These are phyloP conservation scores for Candida lessepsii DNA, from an alignment of 805 yeast genomes.

Conservation along the genomic window DNA sequence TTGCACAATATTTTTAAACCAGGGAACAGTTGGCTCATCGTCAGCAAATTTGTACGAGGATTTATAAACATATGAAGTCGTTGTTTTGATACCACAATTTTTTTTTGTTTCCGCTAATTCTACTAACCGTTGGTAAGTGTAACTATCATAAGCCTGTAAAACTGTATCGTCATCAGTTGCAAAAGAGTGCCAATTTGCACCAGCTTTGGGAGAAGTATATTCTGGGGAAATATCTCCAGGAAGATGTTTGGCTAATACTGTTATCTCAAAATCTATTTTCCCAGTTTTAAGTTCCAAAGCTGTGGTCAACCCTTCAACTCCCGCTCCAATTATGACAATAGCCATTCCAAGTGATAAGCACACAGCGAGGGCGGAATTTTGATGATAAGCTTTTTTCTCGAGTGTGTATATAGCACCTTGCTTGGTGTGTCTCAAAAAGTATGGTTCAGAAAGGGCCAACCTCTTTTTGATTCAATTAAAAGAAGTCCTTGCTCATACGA, in stretches of 20 bases:
- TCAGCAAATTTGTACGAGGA: conserved; percentile 6
- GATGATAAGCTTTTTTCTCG: too few species aligned
- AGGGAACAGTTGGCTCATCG: conserved; percentile 21
- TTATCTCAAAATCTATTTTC: conserved; percentile 23
- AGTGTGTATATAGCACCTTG: too few species aligned
- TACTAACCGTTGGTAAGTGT: conserved; percentile 48
- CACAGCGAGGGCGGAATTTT: too few species aligned
- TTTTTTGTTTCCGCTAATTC: conserved; percentile 48
- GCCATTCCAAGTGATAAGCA: neutral
- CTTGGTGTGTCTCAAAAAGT: too few species aligned
- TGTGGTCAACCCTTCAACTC: conserved; percentile 38
- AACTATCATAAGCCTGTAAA: conserved; percentile 44
- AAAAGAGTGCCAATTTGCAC: conserved; percentile 70
- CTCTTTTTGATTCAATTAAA: too few species aligned
- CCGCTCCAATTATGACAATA: conserved; percentile 31
- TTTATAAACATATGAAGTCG: neutral
- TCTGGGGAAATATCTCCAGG: conserved; percentile 55
- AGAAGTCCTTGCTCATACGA: too few species aligned
- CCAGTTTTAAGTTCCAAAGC: conserved; percentile 30
- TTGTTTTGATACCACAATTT: conserved; percentile 45
- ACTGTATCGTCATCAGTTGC: conserved; percentile 41
- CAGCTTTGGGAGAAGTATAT: conserved; percentile 68
- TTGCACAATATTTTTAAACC: conserved; percentile 49
- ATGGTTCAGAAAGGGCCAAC: too few species aligned
- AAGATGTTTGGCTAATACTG: conserved; percentile 36